Conservation (phyloP, 116 monocot species). For the Phalaenopsis hybrid region DNA sequence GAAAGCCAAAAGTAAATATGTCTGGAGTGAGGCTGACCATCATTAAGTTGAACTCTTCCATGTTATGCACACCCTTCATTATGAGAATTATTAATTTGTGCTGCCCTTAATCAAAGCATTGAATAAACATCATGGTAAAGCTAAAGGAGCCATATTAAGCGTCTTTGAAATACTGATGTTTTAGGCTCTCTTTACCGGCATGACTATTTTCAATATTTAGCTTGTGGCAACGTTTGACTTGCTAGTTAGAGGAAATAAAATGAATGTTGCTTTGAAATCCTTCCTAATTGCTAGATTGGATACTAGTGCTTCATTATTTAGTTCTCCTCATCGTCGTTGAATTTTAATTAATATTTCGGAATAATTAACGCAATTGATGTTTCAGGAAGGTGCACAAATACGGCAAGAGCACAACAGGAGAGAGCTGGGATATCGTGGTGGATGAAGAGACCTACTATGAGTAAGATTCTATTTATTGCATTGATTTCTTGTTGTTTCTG, state of each 20-base stretch:
- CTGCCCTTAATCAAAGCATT: background rate
- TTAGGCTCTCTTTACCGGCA: background rate
- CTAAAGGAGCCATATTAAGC: background rate
- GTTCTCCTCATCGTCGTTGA: background rate
- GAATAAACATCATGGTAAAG: background rate
- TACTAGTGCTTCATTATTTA: no score
- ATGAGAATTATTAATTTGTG: background rate
- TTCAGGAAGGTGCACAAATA: slow-evolving; percentile 97
- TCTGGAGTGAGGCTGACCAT: background rate
- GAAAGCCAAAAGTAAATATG: background rate
- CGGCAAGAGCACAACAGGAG: slow-evolving; percentile 87
- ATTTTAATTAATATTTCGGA: background rate
- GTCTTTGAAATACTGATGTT: background rate
- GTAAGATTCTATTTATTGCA: slow-evolving; percentile 30
- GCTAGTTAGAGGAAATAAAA: no score
- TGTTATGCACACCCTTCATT: background rate
- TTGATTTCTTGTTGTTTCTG: background rate
- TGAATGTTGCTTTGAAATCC: no score
- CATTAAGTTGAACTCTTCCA: background rate
- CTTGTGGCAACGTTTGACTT: no score
- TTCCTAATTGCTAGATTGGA: no score
- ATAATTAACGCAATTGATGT: slow-evolving; percentile 3
- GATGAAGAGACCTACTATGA: slow-evolving; percentile 90
- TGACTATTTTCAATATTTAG: background rate
- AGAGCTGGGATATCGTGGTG: slow-evolving; percentile 88